Evolutionary conservation across 1,284 basidiomycete genomes (phyloP), one percentile per base, ranked within the genome.

Genomic region (Volvariella surrecta): DNA sequence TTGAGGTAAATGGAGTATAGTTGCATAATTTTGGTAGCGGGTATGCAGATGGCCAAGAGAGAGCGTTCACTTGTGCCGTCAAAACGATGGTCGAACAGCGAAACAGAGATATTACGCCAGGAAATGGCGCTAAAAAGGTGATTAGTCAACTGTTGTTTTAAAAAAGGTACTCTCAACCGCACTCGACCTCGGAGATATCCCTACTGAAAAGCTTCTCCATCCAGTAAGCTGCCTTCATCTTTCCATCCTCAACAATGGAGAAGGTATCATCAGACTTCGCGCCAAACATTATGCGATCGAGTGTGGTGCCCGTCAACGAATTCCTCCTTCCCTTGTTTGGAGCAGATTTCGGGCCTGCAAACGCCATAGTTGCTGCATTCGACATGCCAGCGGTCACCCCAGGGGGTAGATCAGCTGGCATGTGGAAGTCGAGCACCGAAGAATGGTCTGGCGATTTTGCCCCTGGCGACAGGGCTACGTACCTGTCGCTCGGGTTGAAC

Each of bases 181-280:
- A 86, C 84, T 76, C 72, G 35, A 58, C 54, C 35, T 61, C 59
- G 0, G 66, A 52, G 6, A 80, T 65, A 21, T 74, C 65, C 32
- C 74, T 67, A 6, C 69, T 67, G 43, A 68, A 62, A n/a, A 88
- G 50, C 40, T 63, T 71, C 56, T 79, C 76, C 55, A 82, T 73
- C 78, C 79, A 88, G 52, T 77, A 79, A 0, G 78, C 68, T 1
- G 80, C 73, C 40, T 77, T 77, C 74, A 86, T 78, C 44, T 77
- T 71, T 1, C 71, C 72, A 52, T 80, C 71, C 48, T 79, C 73
- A 30, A 70, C 61, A 1, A 71, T 61, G 6, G 64, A 52, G 7
- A 70, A 52, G 8, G 58, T 50, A 28, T 74, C 72, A 17, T 62
- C 52, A 13, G 72, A 73, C 37, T 61, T 59, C 3, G 67, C 66